Evolutionary conservation across 768 basidiomycete species (phyloP), one percentile per base, ranked within the genome.

Genomic region (Mycena kentingensis): DNA sequence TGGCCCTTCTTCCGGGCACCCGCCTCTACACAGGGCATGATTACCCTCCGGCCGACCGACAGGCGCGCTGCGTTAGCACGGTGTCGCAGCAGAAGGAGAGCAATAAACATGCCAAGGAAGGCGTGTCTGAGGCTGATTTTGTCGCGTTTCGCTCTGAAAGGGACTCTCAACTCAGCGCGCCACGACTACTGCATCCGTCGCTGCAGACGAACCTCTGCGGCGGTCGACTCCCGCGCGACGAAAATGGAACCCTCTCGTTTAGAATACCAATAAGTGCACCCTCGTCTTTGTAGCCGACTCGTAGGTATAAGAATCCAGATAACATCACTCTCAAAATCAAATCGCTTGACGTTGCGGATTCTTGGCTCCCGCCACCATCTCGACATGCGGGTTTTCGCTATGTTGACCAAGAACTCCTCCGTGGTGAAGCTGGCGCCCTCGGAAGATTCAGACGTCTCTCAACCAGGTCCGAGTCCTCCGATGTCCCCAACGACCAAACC

Each of bases 21-120:
- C 66, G 64, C 32, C 63, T 74, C 26, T 73, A 72, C 41, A 69
- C 70, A 6, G 72, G 72, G 10, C 73, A 74, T 34, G 73, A 73
- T 59, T 74, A 73, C 46, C 71, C 70, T 44, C 63, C 66, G 22
- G 52, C 22, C 11, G 55, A 38, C 24, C 60, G 65, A 38, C 55
- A 61, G 5, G 60, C 63, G 24, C 60, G 65, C 15, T 65, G 65
- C 46, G 63, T 65, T 50, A 61, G 65, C 22, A 71, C 71, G n/a
- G 70, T 73, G 13, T 64, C 59, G 6, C 67, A 70, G 42, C 73
- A 73, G 35, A 64, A 60, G 16, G 38, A 19, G 22, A 51, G 32
- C 25, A 70, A 70, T 55, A 69, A 64, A 49, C 69, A 70, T 37
- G 58, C 53, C 35, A 69, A 68, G 54, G 45, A 52, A 5, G 71